phyloP scores from a whole-genome alignment of 805 yeast species.

The Saccharomycopsis sp. region DNA sequence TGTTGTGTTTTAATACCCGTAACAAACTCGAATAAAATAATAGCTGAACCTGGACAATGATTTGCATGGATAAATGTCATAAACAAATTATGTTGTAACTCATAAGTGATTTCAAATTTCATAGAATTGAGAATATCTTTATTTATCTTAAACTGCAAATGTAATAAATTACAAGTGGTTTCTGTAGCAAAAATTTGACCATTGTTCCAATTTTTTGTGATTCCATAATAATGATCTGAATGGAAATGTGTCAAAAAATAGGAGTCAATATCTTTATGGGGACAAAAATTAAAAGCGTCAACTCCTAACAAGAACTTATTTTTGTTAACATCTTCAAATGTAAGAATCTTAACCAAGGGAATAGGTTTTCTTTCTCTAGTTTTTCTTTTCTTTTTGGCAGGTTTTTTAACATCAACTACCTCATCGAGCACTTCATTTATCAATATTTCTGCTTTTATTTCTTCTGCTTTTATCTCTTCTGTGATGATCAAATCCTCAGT shows the following conservation, averaged over 20 bases:
- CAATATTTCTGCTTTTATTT: no score
- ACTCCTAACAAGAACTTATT: constrained; percentile 6
- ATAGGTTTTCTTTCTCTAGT: constrained; percentile 13
- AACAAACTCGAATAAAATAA: constrained; percentile 47
- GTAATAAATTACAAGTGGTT: constrained; percentile 52
- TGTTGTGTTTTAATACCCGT: neutral
- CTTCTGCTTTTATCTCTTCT: no score
- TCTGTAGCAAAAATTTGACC: constrained; percentile 66
- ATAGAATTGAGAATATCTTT: constrained; percentile 31
- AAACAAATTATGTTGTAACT: constrained; percentile 30
- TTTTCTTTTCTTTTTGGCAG: no score
- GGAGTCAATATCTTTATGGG: constrained; percentile 27
- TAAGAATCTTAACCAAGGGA: constrained; percentile 15
- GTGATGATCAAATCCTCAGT: no score
- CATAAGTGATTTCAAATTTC: constrained; percentile 31
- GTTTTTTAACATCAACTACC: no score
- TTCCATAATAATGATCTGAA: constrained; percentile 88
- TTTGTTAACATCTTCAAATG: constrained; percentile 8
- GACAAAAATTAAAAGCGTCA: constrained; percentile 16
- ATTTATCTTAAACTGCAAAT: constrained; percentile 43
- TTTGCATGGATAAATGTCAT: constrained; percentile 75
- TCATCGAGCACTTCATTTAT: no score
- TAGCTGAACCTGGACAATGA: constrained; percentile 93
- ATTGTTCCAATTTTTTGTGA: constrained; percentile 64
- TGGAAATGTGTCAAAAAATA: constrained; percentile 81